Evolutionary conservation across 306 rosid genomes (phyloP).

Genomic region (Parietaria judaica): DNA sequence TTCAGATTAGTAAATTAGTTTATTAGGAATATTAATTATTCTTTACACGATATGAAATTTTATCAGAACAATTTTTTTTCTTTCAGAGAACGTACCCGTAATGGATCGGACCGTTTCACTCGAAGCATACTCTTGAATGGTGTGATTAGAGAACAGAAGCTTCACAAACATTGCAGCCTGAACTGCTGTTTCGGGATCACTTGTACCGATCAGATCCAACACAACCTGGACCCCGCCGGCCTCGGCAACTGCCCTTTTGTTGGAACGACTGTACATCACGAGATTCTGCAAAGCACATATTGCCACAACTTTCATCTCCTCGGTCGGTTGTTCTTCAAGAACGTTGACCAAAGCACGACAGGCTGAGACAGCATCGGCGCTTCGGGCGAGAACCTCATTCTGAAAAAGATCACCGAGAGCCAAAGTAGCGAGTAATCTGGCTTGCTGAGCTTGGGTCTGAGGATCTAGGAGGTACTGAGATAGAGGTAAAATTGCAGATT

Average conservation of each 20-base stretch:
- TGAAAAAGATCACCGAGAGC: slow-evolving; percentile 97
- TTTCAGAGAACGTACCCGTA: slow-evolving; percentile 55
- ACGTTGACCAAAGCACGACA: slow-evolving; percentile 97
- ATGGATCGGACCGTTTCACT: slow-evolving; percentile 96
- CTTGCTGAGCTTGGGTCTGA: slow-evolving; percentile 95
- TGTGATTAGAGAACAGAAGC: slow-evolving; percentile 92
- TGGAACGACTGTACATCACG: slow-evolving; percentile 91
- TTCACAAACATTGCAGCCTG: slow-evolving; percentile 97
- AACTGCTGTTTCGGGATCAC: slow-evolving; percentile 86
- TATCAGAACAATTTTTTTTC: not conserved
- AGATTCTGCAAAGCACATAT: slow-evolving; percentile 98
- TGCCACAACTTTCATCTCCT: slow-evolving; percentile 98
- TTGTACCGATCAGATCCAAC: slow-evolving; percentile 90
- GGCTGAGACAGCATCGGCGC: slow-evolving; percentile 92
- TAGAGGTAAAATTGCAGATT: slow-evolving; percentile 79
- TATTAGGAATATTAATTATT: not conserved
- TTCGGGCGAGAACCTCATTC: slow-evolving; percentile 91
- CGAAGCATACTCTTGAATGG: slow-evolving; percentile 98
- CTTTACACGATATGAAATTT: too few relatives aligned
- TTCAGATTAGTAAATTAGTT: not conserved
- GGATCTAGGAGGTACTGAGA: slow-evolving; percentile 99
- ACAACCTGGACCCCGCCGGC: slow-evolving; percentile 99
- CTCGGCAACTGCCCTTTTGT: slow-evolving; percentile 98
- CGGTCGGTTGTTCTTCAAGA: slow-evolving; percentile 98
- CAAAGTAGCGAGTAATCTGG: slow-evolving; percentile 92